A percentile compares a stretch with the other conserved stretches of the same genome.
phyloP scores from a whole-genome alignment of 2,329 filamentous ascomycete species.

The Echinosphaeria canescens region DNA sequence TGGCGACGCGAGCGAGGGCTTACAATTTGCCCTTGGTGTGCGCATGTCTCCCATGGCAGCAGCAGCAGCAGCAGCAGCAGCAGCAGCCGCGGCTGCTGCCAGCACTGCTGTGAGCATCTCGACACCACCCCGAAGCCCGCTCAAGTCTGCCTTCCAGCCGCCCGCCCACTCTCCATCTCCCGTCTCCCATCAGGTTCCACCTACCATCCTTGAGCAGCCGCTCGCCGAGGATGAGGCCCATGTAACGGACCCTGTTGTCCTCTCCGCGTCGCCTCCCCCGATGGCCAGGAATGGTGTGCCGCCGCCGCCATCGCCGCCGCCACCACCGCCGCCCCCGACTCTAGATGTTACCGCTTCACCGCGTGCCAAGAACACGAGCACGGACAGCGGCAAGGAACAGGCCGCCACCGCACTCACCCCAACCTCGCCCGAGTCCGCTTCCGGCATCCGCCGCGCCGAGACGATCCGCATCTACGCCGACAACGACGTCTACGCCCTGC shows the following conservation, averaged over 20 bases:
- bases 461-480: slow-evolving; percentile 49
- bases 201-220: slow-evolving; percentile 30
- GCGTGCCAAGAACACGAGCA: slow-evolving; percentile 8
- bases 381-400: slow-evolving; percentile 6
- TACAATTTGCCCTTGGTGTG: slow-evolving; percentile 18
- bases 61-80: slow-evolving; percentile 7
- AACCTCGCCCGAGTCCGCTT: slow-evolving; percentile 2
- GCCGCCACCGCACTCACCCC: not conserved
- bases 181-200: slow-evolving; percentile 34
- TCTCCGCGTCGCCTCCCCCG: too few species aligned
- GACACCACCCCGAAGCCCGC: slow-evolving; percentile 37
- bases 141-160: slow-evolving; percentile 21
- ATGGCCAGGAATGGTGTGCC: too few species aligned
- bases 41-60: slow-evolving; percentile 10
- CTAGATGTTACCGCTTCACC: too few species aligned
- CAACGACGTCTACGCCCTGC: slow-evolving; percentile 41
- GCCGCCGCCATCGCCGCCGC: too few species aligned
- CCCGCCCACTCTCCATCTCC: slow-evolving; percentile 33
- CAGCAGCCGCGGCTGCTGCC: too few species aligned
- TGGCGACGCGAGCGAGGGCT: slow-evolving; percentile 14
- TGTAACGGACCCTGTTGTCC: too few species aligned
- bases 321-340: too few species aligned
- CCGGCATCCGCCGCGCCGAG: slow-evolving; percentile 24
- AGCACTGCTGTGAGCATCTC: slow-evolving; percentile 23
- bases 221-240: slow-evolving; percentile 20